Evolutionary conservation across 306 rosid species (phyloP).

Genomic region (Rosa rugosa): DNA sequence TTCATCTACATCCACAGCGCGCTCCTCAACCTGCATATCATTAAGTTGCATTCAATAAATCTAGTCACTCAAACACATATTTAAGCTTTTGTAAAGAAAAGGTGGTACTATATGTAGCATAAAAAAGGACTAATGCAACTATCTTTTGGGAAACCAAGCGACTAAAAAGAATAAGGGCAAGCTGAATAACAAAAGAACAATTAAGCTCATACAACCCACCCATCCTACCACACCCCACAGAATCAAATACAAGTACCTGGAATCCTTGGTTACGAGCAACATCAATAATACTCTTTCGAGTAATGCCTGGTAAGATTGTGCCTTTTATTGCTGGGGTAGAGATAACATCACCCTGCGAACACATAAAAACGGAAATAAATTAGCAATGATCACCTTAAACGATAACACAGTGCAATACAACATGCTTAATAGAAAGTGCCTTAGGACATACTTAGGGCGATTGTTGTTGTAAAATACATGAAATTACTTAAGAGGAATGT

Average conservation of each 20-base stretch:
- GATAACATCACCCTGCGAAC: conserved; percentile 60
- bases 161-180: conserved; percentile 2
- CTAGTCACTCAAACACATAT: not conserved
- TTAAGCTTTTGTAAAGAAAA: not conserved
- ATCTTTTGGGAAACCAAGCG: conserved; percentile 1
- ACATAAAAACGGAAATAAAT: conserved; percentile 16
- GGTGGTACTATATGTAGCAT: not conserved
- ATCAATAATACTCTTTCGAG: conserved; percentile 93
- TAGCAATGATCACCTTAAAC: not conserved
- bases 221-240: not conserved
- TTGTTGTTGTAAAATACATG: not conserved
- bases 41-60: conserved; percentile 10
- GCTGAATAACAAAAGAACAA: conserved; percentile 12
- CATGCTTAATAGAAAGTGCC: not conserved
- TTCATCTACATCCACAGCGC: conserved; percentile 80
- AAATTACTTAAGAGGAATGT: not conserved
- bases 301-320: conserved; percentile 95
- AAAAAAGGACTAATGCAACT: not conserved
- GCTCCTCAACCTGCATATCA: conserved; percentile 85
- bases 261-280: conserved; percentile 86
- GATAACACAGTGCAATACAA: not conserved
- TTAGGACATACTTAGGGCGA: not conserved
- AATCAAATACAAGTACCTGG: conserved; percentile 55
- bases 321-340: conserved; percentile 90
- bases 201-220: not conserved